Evolutionary conservation across 768 basidiomycete species (phyloP).

Genomic region (Lactarius tabidus): DNA sequence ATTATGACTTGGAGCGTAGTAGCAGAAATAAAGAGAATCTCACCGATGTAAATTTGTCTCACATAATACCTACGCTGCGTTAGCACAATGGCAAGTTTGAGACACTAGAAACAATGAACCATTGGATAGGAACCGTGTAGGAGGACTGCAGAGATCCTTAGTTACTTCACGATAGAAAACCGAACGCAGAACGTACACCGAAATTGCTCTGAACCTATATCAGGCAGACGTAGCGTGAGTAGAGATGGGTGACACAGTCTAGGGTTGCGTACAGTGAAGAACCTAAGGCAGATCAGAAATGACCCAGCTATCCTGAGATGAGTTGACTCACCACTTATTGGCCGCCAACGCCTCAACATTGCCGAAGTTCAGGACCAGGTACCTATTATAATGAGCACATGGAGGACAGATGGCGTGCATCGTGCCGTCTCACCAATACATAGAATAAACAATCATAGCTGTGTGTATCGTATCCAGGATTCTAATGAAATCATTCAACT

Average conservation of each 20-base stretch:
- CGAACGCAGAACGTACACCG: too few relatives aligned
- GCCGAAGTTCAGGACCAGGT: slow-evolving; percentile 44
- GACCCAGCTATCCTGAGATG: background rate
- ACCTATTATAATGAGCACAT: slow-evolving; percentile 32
- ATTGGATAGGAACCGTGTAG: background rate
- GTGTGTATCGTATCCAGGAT: slow-evolving; percentile 44
- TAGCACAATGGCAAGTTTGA: background rate
- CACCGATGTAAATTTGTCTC: slow-evolving; percentile 6
- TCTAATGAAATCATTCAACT: slow-evolving; percentile 26
- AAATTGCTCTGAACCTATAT: too few relatives aligned
- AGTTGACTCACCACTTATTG: slow-evolving; percentile 40
- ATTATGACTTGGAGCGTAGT: too few relatives aligned
- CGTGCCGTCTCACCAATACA: slow-evolving; percentile 41
- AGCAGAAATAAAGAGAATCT: background rate
- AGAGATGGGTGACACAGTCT: background rate
- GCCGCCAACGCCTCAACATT: slow-evolving; percentile 36
- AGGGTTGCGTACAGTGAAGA: slow-evolving; percentile 24
- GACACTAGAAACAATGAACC: background rate
- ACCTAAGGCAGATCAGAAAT: slow-evolving; percentile 14
- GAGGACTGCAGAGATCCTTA: background rate
- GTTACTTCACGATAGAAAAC: too few relatives aligned
- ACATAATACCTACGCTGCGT: slow-evolving; percentile 1
- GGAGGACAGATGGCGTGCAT: background rate
- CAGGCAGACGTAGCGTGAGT: too few relatives aligned
- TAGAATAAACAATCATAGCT: slow-evolving; percentile 40